phyloP scores from a whole-genome alignment of 345 rosid species.

The Cardiospermum halicacabum region DNA sequence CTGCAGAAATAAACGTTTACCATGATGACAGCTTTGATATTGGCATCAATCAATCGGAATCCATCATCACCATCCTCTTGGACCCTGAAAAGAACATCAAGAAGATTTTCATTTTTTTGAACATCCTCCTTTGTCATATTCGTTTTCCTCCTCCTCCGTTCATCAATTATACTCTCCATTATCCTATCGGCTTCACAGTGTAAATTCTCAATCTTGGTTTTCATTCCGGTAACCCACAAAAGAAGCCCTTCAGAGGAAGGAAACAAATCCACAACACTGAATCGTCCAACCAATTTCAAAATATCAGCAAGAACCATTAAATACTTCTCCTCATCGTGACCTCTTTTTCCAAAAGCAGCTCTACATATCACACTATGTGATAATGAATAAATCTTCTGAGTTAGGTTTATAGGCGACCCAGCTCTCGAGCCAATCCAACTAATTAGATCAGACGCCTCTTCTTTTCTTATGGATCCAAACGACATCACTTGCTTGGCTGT shows the following conservation, averaged over 20 bases:
- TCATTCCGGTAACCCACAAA: too few species aligned
- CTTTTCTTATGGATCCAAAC: not conserved
- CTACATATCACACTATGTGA: not conserved
- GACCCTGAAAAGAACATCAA: conserved; percentile 33
- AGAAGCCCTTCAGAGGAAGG: not conserved
- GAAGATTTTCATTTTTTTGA: conserved; percentile 14
- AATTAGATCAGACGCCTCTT: not conserved
- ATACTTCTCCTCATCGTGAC: not conserved
- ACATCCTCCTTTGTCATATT: too few species aligned
- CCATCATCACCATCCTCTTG: conserved; percentile 15
- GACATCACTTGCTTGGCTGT: not conserved
- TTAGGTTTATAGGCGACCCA: not conserved
- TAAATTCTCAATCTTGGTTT: too few species aligned
- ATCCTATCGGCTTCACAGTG: too few species aligned
- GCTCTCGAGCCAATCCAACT: not conserved
- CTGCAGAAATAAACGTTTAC: not conserved
- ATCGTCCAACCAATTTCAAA: not conserved
- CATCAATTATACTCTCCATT: conserved; percentile 9
- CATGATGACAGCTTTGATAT: not conserved
- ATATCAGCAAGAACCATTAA: not conserved
- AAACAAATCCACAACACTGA: not conserved
- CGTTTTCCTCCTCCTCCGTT: not conserved
- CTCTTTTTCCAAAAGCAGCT: not conserved
- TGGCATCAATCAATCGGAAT: conserved; percentile 11
- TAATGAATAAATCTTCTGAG: not conserved